A percentile compares a stretch with the other conserved stretches of the same genome.
These are phyloP conservation scores for Rubia balearica DNA, from an alignment of 305 asterid genomes.

Conservation along the genomic window DNA sequence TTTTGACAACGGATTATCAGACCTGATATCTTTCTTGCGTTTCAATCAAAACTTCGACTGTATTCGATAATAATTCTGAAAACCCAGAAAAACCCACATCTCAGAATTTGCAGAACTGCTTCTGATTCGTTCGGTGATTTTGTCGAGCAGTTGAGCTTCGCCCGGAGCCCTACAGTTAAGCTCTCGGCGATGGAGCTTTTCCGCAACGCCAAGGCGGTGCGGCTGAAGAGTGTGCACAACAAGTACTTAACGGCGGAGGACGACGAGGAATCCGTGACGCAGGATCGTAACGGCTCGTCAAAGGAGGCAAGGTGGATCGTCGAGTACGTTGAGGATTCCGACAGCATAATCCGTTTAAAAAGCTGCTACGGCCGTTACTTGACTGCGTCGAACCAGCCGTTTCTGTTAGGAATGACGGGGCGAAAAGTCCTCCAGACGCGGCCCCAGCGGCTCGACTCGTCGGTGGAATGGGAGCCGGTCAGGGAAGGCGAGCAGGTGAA, in stretches of 20 bases:
- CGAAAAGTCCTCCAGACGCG: slow-evolving; percentile 60
- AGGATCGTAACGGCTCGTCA: slow-evolving; percentile 50
- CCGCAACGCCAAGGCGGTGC: slow-evolving; percentile 59
- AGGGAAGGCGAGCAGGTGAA: slow-evolving; percentile 28
- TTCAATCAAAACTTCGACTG: not conserved
- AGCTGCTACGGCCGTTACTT: slow-evolving; percentile 75
- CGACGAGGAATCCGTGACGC: slow-evolving; percentile 68
- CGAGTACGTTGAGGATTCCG: slow-evolving; percentile 44
- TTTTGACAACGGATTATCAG: too few relatives aligned
- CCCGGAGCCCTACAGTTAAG: slow-evolving; percentile 27
- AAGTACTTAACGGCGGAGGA: slow-evolving; percentile 76
- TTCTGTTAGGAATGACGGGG: slow-evolving; percentile 86
- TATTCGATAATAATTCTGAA: not conserved
- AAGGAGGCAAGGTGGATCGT: slow-evolving; percentile 61
- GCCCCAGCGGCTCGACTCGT: slow-evolving; percentile 35
- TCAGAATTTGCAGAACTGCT: not conserved
- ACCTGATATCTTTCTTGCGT: not conserved
- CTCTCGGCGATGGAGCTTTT: slow-evolving; percentile 64
- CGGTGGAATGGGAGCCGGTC: slow-evolving; percentile 42
- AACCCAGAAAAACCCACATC: slow-evolving; percentile 8
- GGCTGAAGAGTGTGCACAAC: slow-evolving; percentile 54
- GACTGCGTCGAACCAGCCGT: slow-evolving; percentile 78
- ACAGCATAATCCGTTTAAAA: slow-evolving; percentile 48
- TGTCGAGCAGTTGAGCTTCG: not conserved
- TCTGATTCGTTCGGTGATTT: not conserved